These are phyloP conservation scores for Trametes cubensis DNA, from an alignment of 768 basidiomycete species.

Conservation along the genomic window DNA sequence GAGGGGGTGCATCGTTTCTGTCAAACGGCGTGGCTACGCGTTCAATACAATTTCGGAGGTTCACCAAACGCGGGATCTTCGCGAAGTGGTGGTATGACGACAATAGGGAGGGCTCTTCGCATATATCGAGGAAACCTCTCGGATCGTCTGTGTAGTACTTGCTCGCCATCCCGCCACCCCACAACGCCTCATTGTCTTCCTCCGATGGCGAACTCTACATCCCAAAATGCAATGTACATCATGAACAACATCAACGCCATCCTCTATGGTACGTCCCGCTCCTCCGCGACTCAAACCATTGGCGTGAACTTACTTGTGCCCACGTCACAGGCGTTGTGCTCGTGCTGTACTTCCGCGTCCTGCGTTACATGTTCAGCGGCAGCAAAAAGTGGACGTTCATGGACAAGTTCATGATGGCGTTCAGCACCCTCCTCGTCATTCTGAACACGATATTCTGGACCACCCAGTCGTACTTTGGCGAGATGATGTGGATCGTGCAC, in stretches of 20 bases:
- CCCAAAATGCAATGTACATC: slow-evolving; percentile 26
- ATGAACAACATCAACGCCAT: slow-evolving; percentile 24
- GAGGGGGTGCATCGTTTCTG: no score
- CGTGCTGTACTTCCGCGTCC: slow-evolving; percentile 25
- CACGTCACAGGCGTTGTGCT: slow-evolving; percentile 24
- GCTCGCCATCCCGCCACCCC: no score
- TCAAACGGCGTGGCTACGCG: no score
- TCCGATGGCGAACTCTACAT: not conserved
- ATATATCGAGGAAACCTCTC: no score
- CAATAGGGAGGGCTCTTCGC: no score
- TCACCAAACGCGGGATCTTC: no score
- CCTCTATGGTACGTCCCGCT: slow-evolving; percentile 21
- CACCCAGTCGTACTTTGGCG: slow-evolving; percentile 32
- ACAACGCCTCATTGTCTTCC: no score
- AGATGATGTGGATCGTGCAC: slow-evolving; percentile 34
- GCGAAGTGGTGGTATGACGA: no score
- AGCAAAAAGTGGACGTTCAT: not conserved
- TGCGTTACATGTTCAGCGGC: slow-evolving; percentile 12
- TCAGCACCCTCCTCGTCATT: slow-evolving; percentile 31
- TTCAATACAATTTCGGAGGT: no score
- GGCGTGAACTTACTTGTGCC: no score
- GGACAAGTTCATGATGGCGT: slow-evolving; percentile 27
- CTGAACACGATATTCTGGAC: slow-evolving; percentile 34
- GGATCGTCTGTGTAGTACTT: no score
- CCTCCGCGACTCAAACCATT: not conserved